These are phyloP conservation scores for Knoxia roxburghii DNA, from an alignment of 257 asterid species.

Conservation along the genomic window DNA sequence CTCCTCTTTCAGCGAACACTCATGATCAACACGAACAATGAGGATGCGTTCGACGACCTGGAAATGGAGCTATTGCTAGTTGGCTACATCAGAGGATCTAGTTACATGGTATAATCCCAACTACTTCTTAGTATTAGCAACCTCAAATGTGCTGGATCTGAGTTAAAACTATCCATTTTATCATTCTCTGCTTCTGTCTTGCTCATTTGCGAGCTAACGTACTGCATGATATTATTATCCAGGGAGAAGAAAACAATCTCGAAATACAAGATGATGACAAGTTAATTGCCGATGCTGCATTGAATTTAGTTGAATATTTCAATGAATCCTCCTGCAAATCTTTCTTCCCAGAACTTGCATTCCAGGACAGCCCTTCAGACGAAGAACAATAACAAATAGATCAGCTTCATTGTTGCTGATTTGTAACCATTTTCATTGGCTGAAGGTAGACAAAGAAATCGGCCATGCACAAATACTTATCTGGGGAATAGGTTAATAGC, in stretches of 20 bases:
- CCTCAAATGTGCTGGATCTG: background rate
- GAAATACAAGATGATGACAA: constrained; percentile 49
- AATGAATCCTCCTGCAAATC: constrained; percentile 27
- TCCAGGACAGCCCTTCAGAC: background rate
- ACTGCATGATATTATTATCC: background rate
- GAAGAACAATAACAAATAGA: background rate
- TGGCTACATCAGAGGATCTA: constrained; percentile 60
- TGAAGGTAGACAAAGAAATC: no score
- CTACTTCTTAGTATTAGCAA: background rate
- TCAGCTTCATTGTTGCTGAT: background rate
- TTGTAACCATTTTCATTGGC: background rate
- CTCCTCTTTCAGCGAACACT: constrained; percentile 45
- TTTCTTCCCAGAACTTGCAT: constrained; percentile 15
- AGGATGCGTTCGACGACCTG: constrained; percentile 26
- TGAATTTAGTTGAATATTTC: constrained; percentile 45
- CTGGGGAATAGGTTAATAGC: no score
- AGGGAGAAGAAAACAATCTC: constrained; percentile 20
- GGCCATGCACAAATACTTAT: no score
- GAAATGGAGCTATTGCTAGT: constrained; percentile 53
- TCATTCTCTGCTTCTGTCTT: background rate
- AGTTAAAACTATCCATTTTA: background rate
- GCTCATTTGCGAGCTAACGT: background rate
- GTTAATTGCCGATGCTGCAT: constrained; percentile 36
- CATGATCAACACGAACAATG: constrained; percentile 28
- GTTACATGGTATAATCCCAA: constrained; percentile 35